Base-by-base conservation (phyloP, 306 rosid genomes). In the Prinsepia uniflora region DNA sequence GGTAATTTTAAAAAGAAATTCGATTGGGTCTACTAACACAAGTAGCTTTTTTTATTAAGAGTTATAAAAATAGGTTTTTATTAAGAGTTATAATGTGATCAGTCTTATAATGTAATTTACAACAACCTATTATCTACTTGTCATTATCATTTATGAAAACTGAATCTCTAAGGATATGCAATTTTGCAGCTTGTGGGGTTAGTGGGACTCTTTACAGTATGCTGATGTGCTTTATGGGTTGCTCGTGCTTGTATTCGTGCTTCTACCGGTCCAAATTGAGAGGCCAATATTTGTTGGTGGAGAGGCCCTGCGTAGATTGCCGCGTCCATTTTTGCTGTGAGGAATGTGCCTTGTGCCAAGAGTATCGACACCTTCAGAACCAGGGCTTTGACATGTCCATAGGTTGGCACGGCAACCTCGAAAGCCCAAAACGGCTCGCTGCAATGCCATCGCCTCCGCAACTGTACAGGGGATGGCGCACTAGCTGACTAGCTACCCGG, bases 361-460 rank as follows among this genome's bases (percentile, higher is more conserved):
- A 84, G 60, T 81, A 81, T 17, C 55, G 88, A 15, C 70, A 84
- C 48, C 86, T 86, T 65, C 74, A 77, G 39, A 70, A 72, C 72
- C 83, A 73, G 2, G 88, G 91, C 49, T 75, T 81, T 18, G 76
- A 76, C 71, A 79, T 79, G 88, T 79, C 88, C 20, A 76, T 79
- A 74, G 89, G 89, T n/a, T 83, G 90, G 88, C 78, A 84, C 41
- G 88, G 83, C 13, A 86, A 86, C 63, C 76, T 69, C 45, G 76
- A 80, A 63, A 84, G 83, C 76, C 81, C 75, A 70, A 81, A 71
- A 70, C 64, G 83, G 39, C 72, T 75, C 14, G 84, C 81, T 7
- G 54, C 70, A 42, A 67, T 9, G 75, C 76, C 52, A 30, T 55
- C 17, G 68, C 81, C 68, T 41, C 81, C 84, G 8, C 53, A 60